Base-by-base conservation (phyloP, 441 rosid genomes). In the Euphorbia schlechtendalii region DNA sequence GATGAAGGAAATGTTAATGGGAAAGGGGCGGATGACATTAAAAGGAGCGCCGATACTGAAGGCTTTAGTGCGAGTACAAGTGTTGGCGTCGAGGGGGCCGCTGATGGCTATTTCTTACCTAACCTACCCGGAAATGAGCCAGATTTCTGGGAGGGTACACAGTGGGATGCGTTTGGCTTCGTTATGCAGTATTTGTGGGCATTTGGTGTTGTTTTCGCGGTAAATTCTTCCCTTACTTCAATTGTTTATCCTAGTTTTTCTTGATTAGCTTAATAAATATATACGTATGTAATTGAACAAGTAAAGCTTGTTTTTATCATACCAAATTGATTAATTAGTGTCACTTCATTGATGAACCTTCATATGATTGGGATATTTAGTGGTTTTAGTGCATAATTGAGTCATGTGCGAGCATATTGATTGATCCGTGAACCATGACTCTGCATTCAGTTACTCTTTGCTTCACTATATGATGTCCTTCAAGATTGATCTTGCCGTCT, bases 121-220 rank as follows among this genome's bases (percentile, higher is more conserved):
- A 81, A 80, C 43, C 93, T 89, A 66, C 89, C 85, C 0, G 89
- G 92, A 6, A 67, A 70, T 51, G 72, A 86, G 64, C 63, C 88
- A 3, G 85, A 82, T 72, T 89, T 88, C 66, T 93, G 86, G 82
- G 96, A 93, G 78, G 98, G 97, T 27, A 63, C 78, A 0, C 77
- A 86, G 74, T 93, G 89, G 90, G 94, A 90, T 65, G 86, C 73
- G 64, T 36, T 90, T 34, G 96, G 98, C 8, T 89, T 89, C 88
- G 73, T 89, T 63, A 76, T 89, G 56, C 84, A 92, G 70, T 92
- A 90, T 69, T 32, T 90, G 59, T 93, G 96, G 97, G 98, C 96
- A 67, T 85, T 93, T 51, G 97, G 95, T 49, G 70, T 90, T 68
- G 72, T 82, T 62, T 93, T 90, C 64, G 85, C 86, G 85, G 97